Percentiles rank a stretch among this genome's conserved stretches.
phyloP scores from a whole-genome alignment of 257 asterid species.

The Phtheirospermum japonicum region DNA sequence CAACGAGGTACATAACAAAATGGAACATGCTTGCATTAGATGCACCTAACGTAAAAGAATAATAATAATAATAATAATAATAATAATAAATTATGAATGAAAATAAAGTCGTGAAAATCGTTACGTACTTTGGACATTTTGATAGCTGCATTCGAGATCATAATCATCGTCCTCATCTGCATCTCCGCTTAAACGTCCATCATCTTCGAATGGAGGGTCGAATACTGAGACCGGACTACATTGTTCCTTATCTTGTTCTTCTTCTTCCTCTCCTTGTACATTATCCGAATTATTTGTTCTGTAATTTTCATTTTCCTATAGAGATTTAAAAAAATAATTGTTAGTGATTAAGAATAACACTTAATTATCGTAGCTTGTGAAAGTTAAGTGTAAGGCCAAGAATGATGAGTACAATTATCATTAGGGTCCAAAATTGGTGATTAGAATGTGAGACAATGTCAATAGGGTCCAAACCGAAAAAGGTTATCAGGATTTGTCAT shows the following conservation, averaged over 20 bases:
- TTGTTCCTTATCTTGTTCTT: constrained; percentile 71
- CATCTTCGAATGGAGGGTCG: constrained; percentile 69
- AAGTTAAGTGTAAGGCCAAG: background rate
- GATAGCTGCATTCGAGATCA: constrained; percentile 58
- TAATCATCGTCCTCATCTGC: constrained; percentile 42
- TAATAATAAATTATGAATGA: background rate
- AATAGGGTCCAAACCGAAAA: constrained; percentile 30
- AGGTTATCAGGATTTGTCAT: constrained; percentile 41
- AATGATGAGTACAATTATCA: background rate
- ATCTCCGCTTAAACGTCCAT: constrained; percentile 29
- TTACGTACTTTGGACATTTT: constrained; percentile 73
- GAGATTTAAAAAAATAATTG: background rate
- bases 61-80: too few species aligned
- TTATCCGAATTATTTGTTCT: constrained; percentile 26
- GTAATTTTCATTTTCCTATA: constrained; percentile 37
- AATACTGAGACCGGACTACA: constrained; percentile 80
- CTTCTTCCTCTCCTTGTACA: constrained; percentile 36
- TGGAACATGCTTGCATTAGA: constrained; percentile 6
- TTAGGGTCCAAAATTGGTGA: background rate
- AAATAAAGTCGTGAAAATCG: background rate
- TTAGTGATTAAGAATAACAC: background rate
- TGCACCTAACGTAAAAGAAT: background rate
- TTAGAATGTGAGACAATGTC: constrained; percentile 17
- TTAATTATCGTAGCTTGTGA: background rate
- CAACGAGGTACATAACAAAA: constrained; percentile 24